A percentile compares a stretch with the other conserved stretches of the same genome.
phyloP scores from a whole-genome alignment of 768 basidiomycete species.

The Rhizopogon roseolus region DNA sequence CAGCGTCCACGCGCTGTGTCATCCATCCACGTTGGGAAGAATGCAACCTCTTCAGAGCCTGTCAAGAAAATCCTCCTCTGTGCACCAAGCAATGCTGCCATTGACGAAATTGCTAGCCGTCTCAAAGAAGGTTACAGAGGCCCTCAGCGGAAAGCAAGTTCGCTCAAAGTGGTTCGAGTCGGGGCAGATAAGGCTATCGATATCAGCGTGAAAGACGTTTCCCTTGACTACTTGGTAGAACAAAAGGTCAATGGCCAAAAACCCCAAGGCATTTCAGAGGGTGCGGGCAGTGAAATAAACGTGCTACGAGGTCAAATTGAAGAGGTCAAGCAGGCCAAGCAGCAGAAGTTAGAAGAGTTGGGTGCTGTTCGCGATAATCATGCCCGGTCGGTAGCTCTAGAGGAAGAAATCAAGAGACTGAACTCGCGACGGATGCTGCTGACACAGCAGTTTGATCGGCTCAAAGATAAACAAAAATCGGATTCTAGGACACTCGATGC shows the following conservation, averaged over 20 bases:
- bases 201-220: conserved; percentile 76
- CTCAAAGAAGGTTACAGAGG: conserved; percentile 74
- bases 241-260: conserved; percentile 52
- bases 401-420: conserved; percentile 65
- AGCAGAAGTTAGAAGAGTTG: conserved; percentile 60
- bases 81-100: conserved; percentile 97
- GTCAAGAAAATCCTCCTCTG: conserved; percentile 82
- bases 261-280: conserved; percentile 36
- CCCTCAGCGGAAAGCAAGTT: conserved; percentile 44
- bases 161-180: conserved; percentile 84
- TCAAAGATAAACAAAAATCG: conserved; percentile 81
- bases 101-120: conserved; percentile 91
- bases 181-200: conserved; percentile 76
- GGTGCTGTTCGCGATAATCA: conserved; percentile 51
- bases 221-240: conserved; percentile 84
- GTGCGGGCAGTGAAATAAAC: conserved; percentile 54
- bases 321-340: conserved; percentile 53
- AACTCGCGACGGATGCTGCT: conserved; percentile 60
- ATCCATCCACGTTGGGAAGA: conserved; percentile 44
- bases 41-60: conserved; percentile 34
- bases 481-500: conserved; percentile 80
- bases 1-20: conserved; percentile 46
- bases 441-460: conserved; percentile 65
- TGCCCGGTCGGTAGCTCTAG: conserved; percentile 48
- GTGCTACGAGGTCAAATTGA: conserved; percentile 65